Percentiles rank a stretch among this genome's conserved stretches.
phyloP scores from a whole-genome alignment of 306 rosid genomes.

The Alnus glutinosa region DNA sequence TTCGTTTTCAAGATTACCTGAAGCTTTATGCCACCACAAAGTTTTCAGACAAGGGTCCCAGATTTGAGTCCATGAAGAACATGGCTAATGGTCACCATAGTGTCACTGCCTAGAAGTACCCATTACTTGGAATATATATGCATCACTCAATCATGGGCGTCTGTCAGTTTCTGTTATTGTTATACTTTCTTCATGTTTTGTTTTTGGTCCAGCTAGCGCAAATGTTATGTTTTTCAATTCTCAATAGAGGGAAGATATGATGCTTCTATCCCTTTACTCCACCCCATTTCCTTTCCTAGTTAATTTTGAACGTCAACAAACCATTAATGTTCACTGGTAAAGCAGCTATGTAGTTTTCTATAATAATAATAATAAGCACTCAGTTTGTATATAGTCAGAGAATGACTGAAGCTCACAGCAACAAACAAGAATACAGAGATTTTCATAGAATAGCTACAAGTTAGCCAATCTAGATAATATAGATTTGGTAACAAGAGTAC shows the following conservation, averaged over 20 bases:
- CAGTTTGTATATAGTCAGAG: background rate
- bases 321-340: background rate
- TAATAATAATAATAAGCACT: background rate
- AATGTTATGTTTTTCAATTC: background rate
- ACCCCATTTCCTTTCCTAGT: background rate
- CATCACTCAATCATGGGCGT: background rate
- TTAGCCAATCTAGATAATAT: slow-evolving; percentile 32
- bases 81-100: slow-evolving; percentile 37
- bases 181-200: slow-evolving; percentile 8
- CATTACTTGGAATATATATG: background rate
- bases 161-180: background rate
- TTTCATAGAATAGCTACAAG: slow-evolving; percentile 23
- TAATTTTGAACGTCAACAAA: background rate
- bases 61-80: slow-evolving; percentile 66
- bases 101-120: slow-evolving; percentile 18
- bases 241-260: background rate
- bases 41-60: slow-evolving; percentile 65
- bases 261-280: background rate
- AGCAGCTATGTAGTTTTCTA: background rate
- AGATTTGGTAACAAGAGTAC: slow-evolving; percentile 37
- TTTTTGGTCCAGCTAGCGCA: background rate
- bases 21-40: slow-evolving; percentile 70
- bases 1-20: slow-evolving; percentile 66
- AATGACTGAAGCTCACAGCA: background rate
- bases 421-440: background rate